phyloP scores from a whole-genome alignment of 805 yeast genomes.

The Barnettozyma pratensis region DNA sequence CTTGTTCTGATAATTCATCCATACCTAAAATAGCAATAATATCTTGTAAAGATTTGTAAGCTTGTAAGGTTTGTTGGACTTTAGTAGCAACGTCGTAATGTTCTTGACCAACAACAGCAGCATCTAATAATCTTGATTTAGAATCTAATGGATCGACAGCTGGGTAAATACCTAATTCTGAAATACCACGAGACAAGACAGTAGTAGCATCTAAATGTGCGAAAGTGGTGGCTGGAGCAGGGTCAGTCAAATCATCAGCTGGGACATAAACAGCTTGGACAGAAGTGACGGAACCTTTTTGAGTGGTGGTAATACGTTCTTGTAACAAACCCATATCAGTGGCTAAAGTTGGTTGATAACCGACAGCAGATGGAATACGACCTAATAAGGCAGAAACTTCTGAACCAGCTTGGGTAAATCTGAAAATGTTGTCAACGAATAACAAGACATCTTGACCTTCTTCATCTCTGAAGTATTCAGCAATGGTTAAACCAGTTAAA shows the following conservation, averaged over 20 bases:
- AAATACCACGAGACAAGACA: slow-evolving; percentile 98
- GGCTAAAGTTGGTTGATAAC: slow-evolving; percentile 99
- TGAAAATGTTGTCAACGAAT: slow-evolving; percentile 99
- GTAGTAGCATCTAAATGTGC: slow-evolving; percentile 99
- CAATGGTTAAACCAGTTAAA: slow-evolving; percentile 98
- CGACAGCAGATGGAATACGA: slow-evolving; percentile 99
- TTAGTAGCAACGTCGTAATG: slow-evolving; percentile 92
- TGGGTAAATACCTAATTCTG: slow-evolving; percentile 99
- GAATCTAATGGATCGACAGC: slow-evolving; percentile 99
- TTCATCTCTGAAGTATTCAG: slow-evolving; percentile 99
- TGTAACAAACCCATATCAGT: slow-evolving; percentile 99
- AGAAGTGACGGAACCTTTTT: slow-evolving; percentile 99
- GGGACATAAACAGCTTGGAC: slow-evolving; percentile 99
- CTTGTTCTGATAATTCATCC: slow-evolving; percentile 99
- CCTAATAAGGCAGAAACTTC: slow-evolving; percentile 99
- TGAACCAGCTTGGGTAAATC: slow-evolving; percentile 99
- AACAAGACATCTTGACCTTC: slow-evolving; percentile 99
- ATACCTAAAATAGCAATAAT: slow-evolving; percentile 99
- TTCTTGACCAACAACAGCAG: slow-evolving; percentile 96
- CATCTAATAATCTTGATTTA: slow-evolving; percentile 97
- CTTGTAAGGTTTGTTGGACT: slow-evolving; percentile 98
- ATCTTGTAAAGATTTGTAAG: slow-evolving; percentile 99
- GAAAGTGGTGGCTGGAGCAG: slow-evolving; percentile 99
- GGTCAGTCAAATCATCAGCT: slow-evolving; percentile 99
- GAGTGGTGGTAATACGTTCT: slow-evolving; percentile 99